Evolutionary conservation across 306 rosid species (phyloP).

Genomic region (Malus asiatica): DNA sequence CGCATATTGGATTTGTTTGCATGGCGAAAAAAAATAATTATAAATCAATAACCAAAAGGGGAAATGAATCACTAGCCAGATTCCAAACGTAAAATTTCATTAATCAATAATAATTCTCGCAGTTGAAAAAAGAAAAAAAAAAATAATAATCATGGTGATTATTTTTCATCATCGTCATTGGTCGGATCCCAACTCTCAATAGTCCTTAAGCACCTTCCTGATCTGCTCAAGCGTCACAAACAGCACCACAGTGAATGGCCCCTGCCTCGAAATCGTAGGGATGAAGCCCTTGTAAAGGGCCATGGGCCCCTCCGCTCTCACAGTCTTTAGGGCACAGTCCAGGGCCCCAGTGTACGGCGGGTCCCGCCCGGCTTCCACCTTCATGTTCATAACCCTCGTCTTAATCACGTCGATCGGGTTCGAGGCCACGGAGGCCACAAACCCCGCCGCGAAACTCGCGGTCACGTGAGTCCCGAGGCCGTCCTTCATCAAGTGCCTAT

Average conservation of each 20-base stretch:
- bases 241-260: conserved; percentile 79
- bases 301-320: conserved; percentile 67
- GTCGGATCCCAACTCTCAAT: conserved; percentile 1
- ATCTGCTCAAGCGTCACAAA: conserved; percentile 86
- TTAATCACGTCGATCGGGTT: conserved; percentile 88
- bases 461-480: conserved; percentile 74
- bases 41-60: too few relatives aligned
- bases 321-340: conserved; percentile 68
- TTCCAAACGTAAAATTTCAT: background rate
- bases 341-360: conserved; percentile 65
- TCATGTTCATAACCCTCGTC: conserved; percentile 90
- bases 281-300: conserved; percentile 83
- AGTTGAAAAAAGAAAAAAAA: background rate
- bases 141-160: too few relatives aligned
- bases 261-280: conserved; percentile 80
- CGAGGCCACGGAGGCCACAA: conserved; percentile 83
- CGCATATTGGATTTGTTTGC: too few relatives aligned
- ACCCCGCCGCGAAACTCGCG: conserved; percentile 84
- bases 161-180: conserved; percentile 7
- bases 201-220: conserved; percentile 52
- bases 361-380: conserved; percentile 44
- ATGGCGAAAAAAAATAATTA: too few relatives aligned
- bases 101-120: background rate
- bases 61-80: background rate
- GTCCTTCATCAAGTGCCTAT: conserved; percentile 46